Evolutionary conservation across 345 rosid species (phyloP).

Genomic region (Citrus australasica): DNA sequence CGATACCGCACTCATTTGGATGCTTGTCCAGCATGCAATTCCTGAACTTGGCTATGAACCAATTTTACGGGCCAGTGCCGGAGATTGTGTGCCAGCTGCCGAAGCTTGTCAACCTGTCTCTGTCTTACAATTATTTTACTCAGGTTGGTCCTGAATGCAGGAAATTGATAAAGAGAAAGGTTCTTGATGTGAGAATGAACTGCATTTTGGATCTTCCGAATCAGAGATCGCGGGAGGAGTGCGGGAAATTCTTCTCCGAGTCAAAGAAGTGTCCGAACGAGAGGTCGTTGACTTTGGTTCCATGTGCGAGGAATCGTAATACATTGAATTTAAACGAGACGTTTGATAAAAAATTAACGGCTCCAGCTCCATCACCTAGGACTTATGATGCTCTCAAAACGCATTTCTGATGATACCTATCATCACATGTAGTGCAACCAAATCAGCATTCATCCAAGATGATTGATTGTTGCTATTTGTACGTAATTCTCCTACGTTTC

Average conservation of each 20-base stretch:
- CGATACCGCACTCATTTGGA: conserved; percentile 52
- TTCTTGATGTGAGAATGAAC: conserved; percentile 42
- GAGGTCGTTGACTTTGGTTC: conserved; percentile 25
- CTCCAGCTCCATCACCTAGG: conserved; percentile 15
- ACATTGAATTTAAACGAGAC: neutral
- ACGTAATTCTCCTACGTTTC: neutral
- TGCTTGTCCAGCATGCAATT: conserved; percentile 36
- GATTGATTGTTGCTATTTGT: neutral
- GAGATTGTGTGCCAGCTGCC: conserved; percentile 48
- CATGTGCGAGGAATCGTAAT: conserved; percentile 23
- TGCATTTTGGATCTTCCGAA: conserved; percentile 53
- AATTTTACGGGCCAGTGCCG: conserved; percentile 44
- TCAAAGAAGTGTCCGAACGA: conserved; percentile 12
- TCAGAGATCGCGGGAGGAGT: conserved; percentile 32
- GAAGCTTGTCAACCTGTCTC: conserved; percentile 22
- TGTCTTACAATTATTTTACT: conserved; percentile 54
- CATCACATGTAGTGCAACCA: neutral
- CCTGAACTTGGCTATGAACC: conserved; percentile 37
- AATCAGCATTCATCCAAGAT: neutral
- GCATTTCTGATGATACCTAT: neutral
- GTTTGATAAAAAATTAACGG: neutral
- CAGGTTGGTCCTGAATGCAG: conserved; percentile 50
- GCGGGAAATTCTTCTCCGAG: conserved; percentile 34
- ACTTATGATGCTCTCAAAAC: conserved; percentile 30
- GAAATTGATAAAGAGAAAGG: conserved; percentile 24